Percentiles rank a stretch among this genome's conserved stretches.
phyloP scores from a whole-genome alignment of 345 rosid species.

The Hibiscus mutabilis region DNA sequence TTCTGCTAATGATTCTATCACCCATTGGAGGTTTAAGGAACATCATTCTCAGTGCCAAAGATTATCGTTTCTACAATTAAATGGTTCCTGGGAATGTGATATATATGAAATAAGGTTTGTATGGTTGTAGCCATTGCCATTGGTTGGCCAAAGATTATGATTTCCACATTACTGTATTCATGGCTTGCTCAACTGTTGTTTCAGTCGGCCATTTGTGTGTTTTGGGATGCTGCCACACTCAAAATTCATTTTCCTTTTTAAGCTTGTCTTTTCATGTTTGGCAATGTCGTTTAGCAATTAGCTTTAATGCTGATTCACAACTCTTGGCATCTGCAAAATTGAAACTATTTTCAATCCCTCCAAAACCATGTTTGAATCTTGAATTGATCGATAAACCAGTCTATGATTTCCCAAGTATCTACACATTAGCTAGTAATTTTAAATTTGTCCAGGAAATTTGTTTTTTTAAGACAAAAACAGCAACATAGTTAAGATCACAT shows the following conservation, averaged over 20 bases:
- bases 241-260: neutral
- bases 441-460: too few species aligned
- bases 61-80: constrained; percentile 48
- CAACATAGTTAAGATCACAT: too few species aligned
- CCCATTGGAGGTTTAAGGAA: constrained; percentile 78
- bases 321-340: neutral
- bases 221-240: neutral
- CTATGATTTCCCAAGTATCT: too few species aligned
- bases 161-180: too few species aligned
- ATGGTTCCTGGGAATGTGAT: neutral
- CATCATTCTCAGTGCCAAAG: constrained; percentile 48
- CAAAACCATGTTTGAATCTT: too few species aligned
- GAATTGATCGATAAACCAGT: too few species aligned
- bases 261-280: neutral
- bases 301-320: too few species aligned
- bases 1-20: constrained; percentile 51
- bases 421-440: too few species aligned
- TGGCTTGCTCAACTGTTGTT: neutral
- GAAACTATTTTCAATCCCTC: neutral
- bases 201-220: neutral
- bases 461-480: too few species aligned
- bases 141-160: neutral
- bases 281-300: neutral
- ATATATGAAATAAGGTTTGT: too few species aligned
- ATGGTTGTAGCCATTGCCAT: neutral